Conservation (phyloP, 768 basidiomycete species). For the Hericium coralloides region DNA sequence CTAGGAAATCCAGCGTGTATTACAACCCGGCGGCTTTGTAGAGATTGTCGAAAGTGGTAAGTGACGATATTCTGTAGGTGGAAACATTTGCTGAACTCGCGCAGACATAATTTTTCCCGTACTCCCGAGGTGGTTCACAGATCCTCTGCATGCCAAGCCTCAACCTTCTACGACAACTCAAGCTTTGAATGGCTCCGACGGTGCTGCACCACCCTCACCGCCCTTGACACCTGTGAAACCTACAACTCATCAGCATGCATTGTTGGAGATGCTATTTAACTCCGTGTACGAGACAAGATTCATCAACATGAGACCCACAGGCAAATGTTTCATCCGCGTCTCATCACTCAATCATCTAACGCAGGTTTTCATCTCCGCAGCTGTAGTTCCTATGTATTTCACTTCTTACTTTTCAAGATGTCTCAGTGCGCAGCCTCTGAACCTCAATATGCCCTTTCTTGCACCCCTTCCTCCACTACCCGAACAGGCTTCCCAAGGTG, state of each 20-base stretch:
- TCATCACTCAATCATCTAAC: no score
- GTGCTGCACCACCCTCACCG: background rate
- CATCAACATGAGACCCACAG: slow-evolving; percentile 16
- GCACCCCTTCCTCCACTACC: slow-evolving; percentile 13
- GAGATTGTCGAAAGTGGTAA: slow-evolving; percentile 70
- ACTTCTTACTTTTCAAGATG: slow-evolving; percentile 16
- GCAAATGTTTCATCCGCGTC: slow-evolving; percentile 1
- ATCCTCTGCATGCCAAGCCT: slow-evolving; percentile 42
- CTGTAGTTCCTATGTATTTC: slow-evolving; percentile 13
- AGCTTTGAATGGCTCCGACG: background rate
- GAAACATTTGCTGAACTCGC: background rate
- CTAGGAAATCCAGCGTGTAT: slow-evolving; percentile 65
- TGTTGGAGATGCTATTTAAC: slow-evolving; percentile 14
- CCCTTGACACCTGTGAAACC: slow-evolving; percentile 4
- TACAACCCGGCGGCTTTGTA: slow-evolving; percentile 60
- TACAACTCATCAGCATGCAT: slow-evolving; percentile 9
- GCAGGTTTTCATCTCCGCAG: background rate
- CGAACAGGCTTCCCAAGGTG: slow-evolving; percentile 8
- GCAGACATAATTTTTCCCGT: slow-evolving; percentile 69
- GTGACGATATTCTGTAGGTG: slow-evolving; percentile 7
- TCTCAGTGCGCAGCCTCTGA: slow-evolving; percentile 11
- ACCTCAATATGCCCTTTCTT: slow-evolving; percentile 13
- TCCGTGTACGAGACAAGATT: slow-evolving; percentile 16
- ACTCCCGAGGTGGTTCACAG: slow-evolving; percentile 72
- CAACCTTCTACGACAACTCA: background rate